A percentile compares a stretch with the other conserved stretches of the same genome.
Evolutionary conservation across 352 stramenopile species (phyloP).

Genomic region (Lagenidium giganteum): DNA sequence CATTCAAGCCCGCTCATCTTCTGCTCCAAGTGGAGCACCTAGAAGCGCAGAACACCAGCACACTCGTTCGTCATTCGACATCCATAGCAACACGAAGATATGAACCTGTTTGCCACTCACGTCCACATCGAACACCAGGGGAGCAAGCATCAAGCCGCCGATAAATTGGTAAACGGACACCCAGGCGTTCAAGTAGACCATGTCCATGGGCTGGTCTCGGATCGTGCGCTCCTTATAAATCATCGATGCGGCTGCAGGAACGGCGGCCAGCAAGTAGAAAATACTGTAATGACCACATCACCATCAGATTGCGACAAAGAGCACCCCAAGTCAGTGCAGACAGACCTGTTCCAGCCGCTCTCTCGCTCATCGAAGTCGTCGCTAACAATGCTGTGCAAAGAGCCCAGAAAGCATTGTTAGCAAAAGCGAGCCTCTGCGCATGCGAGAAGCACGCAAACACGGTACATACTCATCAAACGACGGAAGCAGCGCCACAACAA

Average conservation of each 20-base stretch:
- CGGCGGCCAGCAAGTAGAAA: constrained; percentile 70
- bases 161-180: constrained; percentile 85
- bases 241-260: constrained; percentile 79
- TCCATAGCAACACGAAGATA: no score
- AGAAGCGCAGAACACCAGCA: constrained; percentile 22
- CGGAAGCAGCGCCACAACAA: constrained; percentile 73
- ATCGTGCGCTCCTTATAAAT: constrained; percentile 84
- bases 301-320: neutral
- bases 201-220: constrained; percentile 79
- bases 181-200: constrained; percentile 86
- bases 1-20: constrained; percentile 77
- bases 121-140: constrained; percentile 76
- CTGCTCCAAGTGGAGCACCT: constrained; percentile 69
- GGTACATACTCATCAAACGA: constrained; percentile 67
- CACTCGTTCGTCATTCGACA: constrained; percentile 1
- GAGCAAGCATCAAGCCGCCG: constrained; percentile 68
- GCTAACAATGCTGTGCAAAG: constrained; percentile 40
- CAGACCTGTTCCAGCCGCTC: constrained; percentile 75
- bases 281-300: constrained; percentile 14
- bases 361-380: constrained; percentile 64
- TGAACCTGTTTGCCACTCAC: no score
- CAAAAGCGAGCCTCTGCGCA: no score
- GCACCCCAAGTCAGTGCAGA: neutral
- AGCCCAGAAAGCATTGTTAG: neutral
- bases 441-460: neutral